These are phyloP conservation scores for Fusarium sp. DNA, from an alignment of 2,329 filamentous ascomycete genomes.

Conservation along the genomic window DNA sequence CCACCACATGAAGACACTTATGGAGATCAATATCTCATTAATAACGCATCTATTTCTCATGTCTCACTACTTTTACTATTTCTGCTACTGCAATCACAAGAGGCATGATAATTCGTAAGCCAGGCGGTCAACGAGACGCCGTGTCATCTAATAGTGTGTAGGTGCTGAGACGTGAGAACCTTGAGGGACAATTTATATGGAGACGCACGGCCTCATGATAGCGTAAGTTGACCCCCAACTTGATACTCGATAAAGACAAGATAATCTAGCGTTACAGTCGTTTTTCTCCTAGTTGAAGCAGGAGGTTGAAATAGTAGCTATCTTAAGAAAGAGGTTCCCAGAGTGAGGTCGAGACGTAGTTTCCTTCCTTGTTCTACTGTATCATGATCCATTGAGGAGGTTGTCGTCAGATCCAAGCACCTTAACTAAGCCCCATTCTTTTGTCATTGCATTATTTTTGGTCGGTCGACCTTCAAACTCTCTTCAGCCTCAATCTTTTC, in stretches of 20 bases:
- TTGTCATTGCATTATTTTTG: background rate
- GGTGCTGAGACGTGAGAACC: constrained; percentile 40
- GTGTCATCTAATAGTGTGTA: constrained; percentile 32
- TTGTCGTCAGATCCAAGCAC: background rate
- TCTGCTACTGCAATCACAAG: background rate
- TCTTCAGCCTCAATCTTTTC: background rate
- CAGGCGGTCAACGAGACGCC: constrained; percentile 27
- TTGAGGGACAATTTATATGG: constrained; percentile 40
- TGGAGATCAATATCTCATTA: constrained; percentile 1
- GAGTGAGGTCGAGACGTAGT: background rate
- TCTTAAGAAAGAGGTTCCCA: constrained; percentile 9
- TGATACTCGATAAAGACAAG: background rate
- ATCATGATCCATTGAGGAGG: constrained; percentile 12
- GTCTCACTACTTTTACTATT: constrained; percentile 10
- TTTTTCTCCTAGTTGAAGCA: background rate
- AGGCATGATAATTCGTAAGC: constrained; percentile 27
- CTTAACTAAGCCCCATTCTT: constrained; percentile 16
- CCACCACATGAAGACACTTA: background rate
- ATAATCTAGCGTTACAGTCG: background rate
- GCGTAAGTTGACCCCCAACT: constrained; percentile 25
- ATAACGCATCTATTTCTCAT: background rate
- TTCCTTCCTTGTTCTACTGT: background rate
- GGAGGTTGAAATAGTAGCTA: background rate
- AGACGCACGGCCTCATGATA: constrained; percentile 27
- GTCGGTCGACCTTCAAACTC: background rate